Evolutionary conservation across 2,329 filamentous ascomycete genomes (phyloP), one percentile per base, ranked within the genome.

Genomic region (Aureobasidium sp.): DNA sequence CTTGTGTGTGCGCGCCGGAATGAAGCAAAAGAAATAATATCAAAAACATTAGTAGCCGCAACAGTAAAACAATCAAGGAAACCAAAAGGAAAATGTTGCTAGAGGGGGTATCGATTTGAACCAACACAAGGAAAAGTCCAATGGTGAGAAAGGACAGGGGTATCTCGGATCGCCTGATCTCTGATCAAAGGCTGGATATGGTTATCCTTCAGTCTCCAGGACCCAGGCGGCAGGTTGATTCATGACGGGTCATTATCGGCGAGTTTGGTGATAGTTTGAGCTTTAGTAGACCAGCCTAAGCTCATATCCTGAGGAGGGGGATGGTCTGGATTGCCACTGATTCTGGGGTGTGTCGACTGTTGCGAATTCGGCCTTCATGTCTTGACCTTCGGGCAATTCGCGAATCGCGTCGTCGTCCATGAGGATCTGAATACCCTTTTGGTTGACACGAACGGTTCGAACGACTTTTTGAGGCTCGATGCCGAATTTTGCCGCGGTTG

Each of bases 321-420:
- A 21, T 25, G 76, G 72, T 21, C 54, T 48, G 47, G 72, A 67
- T 39, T 80, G 69, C 61, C 80, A 77, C 65, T 77, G 77, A 66
- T 81, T 78, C 62, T 76, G 76, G 63, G 79, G 75, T 30, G 79
- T 73, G 64, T 80, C 76, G 37, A 75, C 75, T 36, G 73, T 79
- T 67, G 94, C 81, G 63, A 87, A 83, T 67, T 88, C 85, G 45
- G 83, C 83, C 41, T 82, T 78, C 88, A 97, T 94, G 70, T 96
- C 93, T 73, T 97, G 91, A 36, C 91, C 92, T 76, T 99, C 94
- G 1, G 86, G 83, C 58, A 97, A 79, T 72, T 93, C 88, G 48
- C 83, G 83, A 36, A 97, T 84, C 52, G 95, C 87, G 65, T 97
- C 91, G 69, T 97, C 91, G 69, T 97, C 94, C 68, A 97, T 83